Percentiles rank a stretch among this genome's conserved stretches.
phyloP scores from a whole-genome alignment of 2,329 filamentous ascomycete species.

The Fonsecaea pugnacius region DNA sequence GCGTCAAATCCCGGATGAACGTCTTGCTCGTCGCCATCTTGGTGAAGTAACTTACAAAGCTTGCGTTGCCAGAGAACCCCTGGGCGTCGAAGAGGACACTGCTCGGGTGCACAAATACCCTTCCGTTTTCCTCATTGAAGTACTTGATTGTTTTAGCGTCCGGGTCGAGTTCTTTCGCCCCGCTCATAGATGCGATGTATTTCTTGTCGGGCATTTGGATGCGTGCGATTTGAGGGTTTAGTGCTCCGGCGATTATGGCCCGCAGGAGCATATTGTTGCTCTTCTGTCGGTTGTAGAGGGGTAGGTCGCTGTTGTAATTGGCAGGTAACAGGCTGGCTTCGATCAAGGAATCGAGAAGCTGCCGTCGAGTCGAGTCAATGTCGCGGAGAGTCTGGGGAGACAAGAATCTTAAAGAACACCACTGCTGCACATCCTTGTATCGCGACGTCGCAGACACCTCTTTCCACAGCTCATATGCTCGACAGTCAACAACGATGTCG shows the following conservation, averaged over 20 bases:
- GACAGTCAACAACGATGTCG: constrained; percentile 84
- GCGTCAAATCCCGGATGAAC: constrained; percentile 88
- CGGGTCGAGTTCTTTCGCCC: constrained; percentile 89
- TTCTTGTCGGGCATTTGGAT: constrained; percentile 97
- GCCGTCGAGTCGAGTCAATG: constrained; percentile 81
- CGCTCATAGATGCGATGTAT: constrained; percentile 82
- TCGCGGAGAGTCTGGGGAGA: constrained; percentile 82
- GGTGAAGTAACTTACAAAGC: constrained; percentile 86
- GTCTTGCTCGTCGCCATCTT: constrained; percentile 92
- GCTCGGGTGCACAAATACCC: constrained; percentile 90
- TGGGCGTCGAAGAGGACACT: constrained; percentile 91
- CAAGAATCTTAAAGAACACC: constrained; percentile 85
- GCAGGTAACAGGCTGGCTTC: constrained; percentile 78
- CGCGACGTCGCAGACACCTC: constrained; percentile 62
- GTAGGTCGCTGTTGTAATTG: constrained; percentile 57
- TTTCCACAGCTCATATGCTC: constrained; percentile 82
- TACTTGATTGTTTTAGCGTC: constrained; percentile 92
- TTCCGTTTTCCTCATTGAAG: constrained; percentile 80
- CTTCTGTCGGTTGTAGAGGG: constrained; percentile 39
- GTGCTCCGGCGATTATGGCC: constrained; percentile 72
- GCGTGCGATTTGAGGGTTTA: constrained; percentile 83
- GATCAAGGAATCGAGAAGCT: constrained; percentile 82
- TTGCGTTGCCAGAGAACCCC: constrained; percentile 72
- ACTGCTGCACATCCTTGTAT: constrained; percentile 69
- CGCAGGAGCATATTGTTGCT: constrained; percentile 60